Evolutionary conservation across 2,329 filamentous ascomycete genomes (phyloP), one percentile per base, ranked within the genome.

Genomic region (Clonostachys sp.): DNA sequence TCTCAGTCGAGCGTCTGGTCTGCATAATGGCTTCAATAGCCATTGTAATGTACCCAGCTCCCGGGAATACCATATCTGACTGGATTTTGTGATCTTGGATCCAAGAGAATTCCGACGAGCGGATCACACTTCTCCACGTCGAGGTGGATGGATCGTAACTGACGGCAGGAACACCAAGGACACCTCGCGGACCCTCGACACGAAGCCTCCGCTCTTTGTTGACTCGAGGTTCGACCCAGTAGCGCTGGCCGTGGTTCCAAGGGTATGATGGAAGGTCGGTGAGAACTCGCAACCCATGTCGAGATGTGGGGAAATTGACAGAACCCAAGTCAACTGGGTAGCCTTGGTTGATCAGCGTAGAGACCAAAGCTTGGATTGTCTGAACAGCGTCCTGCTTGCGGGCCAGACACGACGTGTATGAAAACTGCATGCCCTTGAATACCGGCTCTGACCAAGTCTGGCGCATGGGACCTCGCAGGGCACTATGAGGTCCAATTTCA

Each of bases 111-210:
- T 57, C 57, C 3, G 46, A 41, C 1, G 55, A 17, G 16, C 51
- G 48, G 2, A 63, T 40, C 14, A 53, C 39, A 43, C 59, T 55
- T 14, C 53, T 48, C 56, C 56, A 63, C 1, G 48, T 48, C 9
- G 56, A 54, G 45, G 60, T 55, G 8, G 55, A 46, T 5, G 45
- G 44, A 34, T 56, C 58, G 33, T 47, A 53, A 14, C 12, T 12
- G 5, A 18, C 35, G 12, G 13, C 35, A 12, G 34, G 44, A 14
- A 45, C 16, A 40, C 44, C 44, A 4, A 73, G 53, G 1, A 75
- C 54, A 47, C 74, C 69, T 0, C 64, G 57, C 0, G 62, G 55
- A 42, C 63, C 59, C 41, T 53, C 52, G 12, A 69, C 70, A 58
- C 42, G 53, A 56, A 45, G 61, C 52, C 7, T 63, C 45, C 62